Evolutionary conservation across 2,329 filamentous ascomycete species (phyloP).

Genomic region (Penicillium sp.): DNA sequence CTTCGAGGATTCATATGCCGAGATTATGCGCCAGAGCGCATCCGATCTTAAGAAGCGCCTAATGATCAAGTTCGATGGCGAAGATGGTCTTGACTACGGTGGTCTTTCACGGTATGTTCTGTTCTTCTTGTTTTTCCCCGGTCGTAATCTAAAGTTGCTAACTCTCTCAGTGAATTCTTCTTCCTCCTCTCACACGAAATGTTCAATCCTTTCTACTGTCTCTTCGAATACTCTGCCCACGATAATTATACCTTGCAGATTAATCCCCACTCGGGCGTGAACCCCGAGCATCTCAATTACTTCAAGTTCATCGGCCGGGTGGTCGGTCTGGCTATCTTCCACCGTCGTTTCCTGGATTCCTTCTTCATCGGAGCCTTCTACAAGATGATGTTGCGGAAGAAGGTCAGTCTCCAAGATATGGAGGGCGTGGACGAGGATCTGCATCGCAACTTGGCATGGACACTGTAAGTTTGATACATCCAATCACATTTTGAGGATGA

Average conservation of each 20-base stretch:
- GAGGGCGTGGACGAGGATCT: slow-evolving; percentile 98
- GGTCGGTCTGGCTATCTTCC: slow-evolving; percentile 95
- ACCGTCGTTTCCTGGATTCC: slow-evolving; percentile 92
- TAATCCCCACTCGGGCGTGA: slow-evolving; percentile 98
- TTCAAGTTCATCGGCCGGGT: slow-evolving; percentile 99
- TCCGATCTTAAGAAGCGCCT: slow-evolving; percentile 95
- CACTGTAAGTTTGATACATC: slow-evolving; percentile 56
- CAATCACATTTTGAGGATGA: background rate
- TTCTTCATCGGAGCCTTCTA: slow-evolving; percentile 99
- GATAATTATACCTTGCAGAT: slow-evolving; percentile 99
- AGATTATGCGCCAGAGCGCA: slow-evolving; percentile 94
- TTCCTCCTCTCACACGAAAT: slow-evolving; percentile 99
- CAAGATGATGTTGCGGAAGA: slow-evolving; percentile 98
- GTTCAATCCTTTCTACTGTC: slow-evolving; percentile 99
- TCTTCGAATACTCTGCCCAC: slow-evolving; percentile 99
- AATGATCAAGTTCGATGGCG: slow-evolving; percentile 99
- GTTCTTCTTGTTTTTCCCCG: background rate
- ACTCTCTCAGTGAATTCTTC: slow-evolving; percentile 78
- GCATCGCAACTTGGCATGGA: slow-evolving; percentile 95
- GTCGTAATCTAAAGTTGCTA: slow-evolving; percentile 19
- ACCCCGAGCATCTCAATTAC: slow-evolving; percentile 98
- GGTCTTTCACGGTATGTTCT: slow-evolving; percentile 71
- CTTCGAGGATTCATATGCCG: slow-evolving; percentile 97
- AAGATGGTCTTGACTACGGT: slow-evolving; percentile 96
- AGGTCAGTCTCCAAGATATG: slow-evolving; percentile 90